Conservation (phyloP, 1,284 basidiomycete species). For the Boletus hoseneyae region DNA sequence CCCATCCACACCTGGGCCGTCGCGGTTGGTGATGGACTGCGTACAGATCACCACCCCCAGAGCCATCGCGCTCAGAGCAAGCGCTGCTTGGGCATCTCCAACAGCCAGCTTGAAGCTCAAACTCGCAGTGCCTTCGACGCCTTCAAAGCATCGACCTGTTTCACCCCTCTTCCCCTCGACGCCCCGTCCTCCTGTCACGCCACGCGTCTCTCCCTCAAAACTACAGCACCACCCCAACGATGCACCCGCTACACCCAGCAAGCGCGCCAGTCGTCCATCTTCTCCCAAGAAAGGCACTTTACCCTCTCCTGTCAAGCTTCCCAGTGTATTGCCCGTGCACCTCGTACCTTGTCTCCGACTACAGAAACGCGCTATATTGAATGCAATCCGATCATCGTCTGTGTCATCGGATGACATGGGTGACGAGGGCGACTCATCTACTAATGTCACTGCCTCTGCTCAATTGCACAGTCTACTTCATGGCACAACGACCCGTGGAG, state of each 20-base stretch:
- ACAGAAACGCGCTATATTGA: conserved; percentile 60
- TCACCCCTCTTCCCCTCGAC: conserved; percentile 11
- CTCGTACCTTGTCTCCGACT: conserved; percentile 42
- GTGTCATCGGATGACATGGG: conserved; percentile 27
- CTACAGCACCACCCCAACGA: conserved; percentile 1
- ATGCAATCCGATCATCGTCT: conserved; percentile 41
- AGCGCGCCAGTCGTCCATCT: neutral
- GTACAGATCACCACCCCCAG: conserved; percentile 39
- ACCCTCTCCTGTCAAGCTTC: conserved; percentile 21
- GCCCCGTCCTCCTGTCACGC: conserved; percentile 22
- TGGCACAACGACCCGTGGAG: conserved; percentile 74
- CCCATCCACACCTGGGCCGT: conserved; percentile 25
- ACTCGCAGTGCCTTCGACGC: conserved; percentile 17
- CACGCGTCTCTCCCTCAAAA: conserved; percentile 21
- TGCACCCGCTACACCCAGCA: conserved; percentile 23
- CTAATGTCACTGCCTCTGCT: conserved; percentile 48
- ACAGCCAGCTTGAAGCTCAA: conserved; percentile 2
- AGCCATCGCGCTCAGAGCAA: neutral
- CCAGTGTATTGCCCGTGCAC: conserved; percentile 35
- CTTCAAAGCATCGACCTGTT: conserved; percentile 14
- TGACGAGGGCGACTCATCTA: conserved; percentile 34
- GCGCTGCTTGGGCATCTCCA: conserved; percentile 14
- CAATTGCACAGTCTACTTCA: conserved; percentile 62
- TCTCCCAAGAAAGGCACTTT: conserved; percentile 19
- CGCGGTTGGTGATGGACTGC: conserved; percentile 38